Evolutionary conservation across 257 asterid genomes (phyloP), one percentile per base, ranked within the genome.

Genomic region (Plectranthus barbatus): DNA sequence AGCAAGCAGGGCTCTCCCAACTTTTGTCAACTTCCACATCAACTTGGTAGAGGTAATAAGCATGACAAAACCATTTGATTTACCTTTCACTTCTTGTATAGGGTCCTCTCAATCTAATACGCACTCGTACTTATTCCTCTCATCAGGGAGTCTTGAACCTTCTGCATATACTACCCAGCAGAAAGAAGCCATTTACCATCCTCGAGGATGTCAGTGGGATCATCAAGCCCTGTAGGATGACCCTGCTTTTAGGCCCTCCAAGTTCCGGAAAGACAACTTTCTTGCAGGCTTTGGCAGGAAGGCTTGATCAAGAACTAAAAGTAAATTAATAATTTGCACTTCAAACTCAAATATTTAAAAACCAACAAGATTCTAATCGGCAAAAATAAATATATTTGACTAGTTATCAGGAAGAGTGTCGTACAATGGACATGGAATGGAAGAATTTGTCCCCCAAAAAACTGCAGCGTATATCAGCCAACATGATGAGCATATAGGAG

Each of bases 171-270:
- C 71, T 74, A 14, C 79, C 84, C 6, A 83, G 69, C 42, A 66
- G 78, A 72, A 86, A 79, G 78, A 83, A 72, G 74, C 68, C 72
- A 0, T 9, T 86, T 0, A 64, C 78, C 11, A 86, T 86, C 31
- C 86, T 86, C 19, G 66, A 53, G 18, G 88, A 83, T 76, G 83
- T 76, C 3, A 79, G 85, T 61, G 95, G 91, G 29, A 74, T 81
- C 23, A 77, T 86, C 68, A 86, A 81, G 64, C 88, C 95, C 6
- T 70, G 91, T 62, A 77, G 91, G 64, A 63, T 86, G 86, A 83
- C 91, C n/a, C 56, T 86, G 59, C 84, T 86, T 26, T 70, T 86
- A 70, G 95, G 95, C 7, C 95, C 95, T 68, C 95, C 95, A 1
- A 69, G 84, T 66, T 83, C 91, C 6, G 95, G 95, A 4, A 86